Conservation (phyloP, 176 grass and related monocot species). For the Paspalum vaginatum region DNA sequence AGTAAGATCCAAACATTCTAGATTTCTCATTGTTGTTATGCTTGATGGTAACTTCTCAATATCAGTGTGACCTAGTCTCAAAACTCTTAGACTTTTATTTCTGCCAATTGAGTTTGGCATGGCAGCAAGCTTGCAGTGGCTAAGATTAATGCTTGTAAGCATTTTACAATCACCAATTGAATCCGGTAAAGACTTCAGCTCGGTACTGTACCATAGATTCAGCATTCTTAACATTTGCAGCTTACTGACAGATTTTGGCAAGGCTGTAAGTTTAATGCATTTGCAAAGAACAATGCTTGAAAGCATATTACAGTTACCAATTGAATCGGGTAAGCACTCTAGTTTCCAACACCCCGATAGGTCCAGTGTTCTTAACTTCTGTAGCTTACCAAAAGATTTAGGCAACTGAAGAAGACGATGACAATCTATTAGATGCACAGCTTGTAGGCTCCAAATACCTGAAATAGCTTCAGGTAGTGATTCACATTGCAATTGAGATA, state of each 20-base stretch:
- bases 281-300: too few species aligned
- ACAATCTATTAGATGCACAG: neutral
- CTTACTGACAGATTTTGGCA: slow-evolving; percentile 25
- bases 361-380: too few species aligned
- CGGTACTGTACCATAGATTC: rapidly evolving
- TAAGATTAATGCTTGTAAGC: neutral
- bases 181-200: neutral
- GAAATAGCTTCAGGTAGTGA: neutral
- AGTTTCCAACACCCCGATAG: too few species aligned
- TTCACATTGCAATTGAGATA: neutral
- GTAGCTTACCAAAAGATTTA: too few species aligned
- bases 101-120: neutral
- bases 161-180: slow-evolving; percentile 1
- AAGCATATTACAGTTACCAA: too few species aligned
- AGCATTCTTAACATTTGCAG: neutral
- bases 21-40: neutral
- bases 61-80: rapidly evolving
- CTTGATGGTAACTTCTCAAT: neutral
- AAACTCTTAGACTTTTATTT: neutral
- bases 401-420: neutral
- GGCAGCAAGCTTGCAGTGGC: neutral
- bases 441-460: neutral
- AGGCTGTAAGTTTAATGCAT: too few species aligned
- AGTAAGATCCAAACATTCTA: neutral
- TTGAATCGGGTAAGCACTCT: too few species aligned